Evolutionary conservation across 2,329 filamentous ascomycete genomes (phyloP).

Genomic region (Aspergillus sp.): DNA sequence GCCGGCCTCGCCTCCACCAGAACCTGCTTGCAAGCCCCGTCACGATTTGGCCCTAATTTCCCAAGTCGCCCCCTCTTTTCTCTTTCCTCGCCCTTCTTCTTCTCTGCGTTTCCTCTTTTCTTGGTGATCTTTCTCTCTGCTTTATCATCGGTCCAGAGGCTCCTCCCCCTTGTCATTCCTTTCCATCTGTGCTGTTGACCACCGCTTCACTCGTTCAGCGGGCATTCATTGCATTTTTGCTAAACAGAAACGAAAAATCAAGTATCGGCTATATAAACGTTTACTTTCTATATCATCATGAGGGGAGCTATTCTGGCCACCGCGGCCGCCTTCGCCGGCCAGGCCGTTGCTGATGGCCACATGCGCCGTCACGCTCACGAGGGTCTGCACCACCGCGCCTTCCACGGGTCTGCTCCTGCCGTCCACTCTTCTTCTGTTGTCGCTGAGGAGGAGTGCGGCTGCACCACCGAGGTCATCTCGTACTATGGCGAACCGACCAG

Average conservation of each 20-base stretch:
- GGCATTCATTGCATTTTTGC: conserved; percentile 60
- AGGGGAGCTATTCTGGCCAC: conserved; percentile 70
- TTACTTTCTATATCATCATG: conserved; percentile 56
- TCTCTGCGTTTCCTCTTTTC: conserved; percentile 8
- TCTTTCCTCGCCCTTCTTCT: conserved; percentile 9
- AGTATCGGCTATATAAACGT: conserved; percentile 19
- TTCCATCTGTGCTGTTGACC: conserved; percentile 24
- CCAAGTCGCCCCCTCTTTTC: conserved; percentile 10
- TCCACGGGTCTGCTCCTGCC: conserved; percentile 26
- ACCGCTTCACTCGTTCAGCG: conserved; percentile 68
- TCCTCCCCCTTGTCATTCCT: conserved; percentile 17
- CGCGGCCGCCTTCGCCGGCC: conserved; percentile 51
- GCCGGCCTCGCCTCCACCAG: conserved; percentile 5
- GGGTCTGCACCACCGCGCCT: conserved; percentile 55
- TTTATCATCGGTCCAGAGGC: conserved; percentile 21
- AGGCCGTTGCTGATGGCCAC: conserved; percentile 56
- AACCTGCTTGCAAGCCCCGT: conserved; percentile 4
- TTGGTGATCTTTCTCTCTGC: conserved; percentile 11
- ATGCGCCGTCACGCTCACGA: conserved; percentile 54
- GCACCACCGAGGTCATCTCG: conserved; percentile 73
- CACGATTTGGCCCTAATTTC: conserved; percentile 12
- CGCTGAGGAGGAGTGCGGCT: conserved; percentile 58
- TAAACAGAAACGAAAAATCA: conserved; percentile 24
- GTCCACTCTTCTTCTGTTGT: conserved; percentile 26
- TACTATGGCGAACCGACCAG: conserved; percentile 66